These are phyloP conservation scores for Aspergillus nanangensis DNA, from an alignment of 495 filamentous ascomycete genomes.

Conservation along the genomic window DNA sequence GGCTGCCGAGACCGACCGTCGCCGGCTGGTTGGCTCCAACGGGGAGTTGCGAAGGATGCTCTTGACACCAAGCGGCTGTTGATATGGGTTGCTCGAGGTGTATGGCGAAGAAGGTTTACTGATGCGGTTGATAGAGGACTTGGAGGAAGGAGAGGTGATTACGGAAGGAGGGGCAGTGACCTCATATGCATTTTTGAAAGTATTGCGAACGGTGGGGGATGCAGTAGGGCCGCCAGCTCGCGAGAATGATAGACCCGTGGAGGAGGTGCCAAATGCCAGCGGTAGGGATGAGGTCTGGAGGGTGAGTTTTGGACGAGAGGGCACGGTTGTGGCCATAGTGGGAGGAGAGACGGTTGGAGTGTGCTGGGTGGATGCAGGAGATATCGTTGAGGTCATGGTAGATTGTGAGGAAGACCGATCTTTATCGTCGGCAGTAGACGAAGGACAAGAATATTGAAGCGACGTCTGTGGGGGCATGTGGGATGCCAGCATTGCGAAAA, in stretches of 20 bases:
- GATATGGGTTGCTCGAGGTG: constrained; percentile 51
- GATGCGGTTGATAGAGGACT: constrained; percentile 23
- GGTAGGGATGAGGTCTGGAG: constrained; percentile 64
- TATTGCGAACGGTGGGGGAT: constrained; percentile 78
- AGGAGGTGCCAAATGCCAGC: constrained; percentile 48
- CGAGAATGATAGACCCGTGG: constrained; percentile 51
- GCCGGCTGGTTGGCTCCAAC: constrained; percentile 31
- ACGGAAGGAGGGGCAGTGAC: constrained; percentile 62
- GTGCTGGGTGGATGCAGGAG: constrained; percentile 20
- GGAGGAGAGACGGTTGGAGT: constrained; percentile 24
- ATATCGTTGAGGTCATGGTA: constrained; percentile 10
- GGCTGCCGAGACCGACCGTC: constrained; percentile 36
- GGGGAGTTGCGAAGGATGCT: constrained; percentile 79
- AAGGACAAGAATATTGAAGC: constrained; percentile 9
- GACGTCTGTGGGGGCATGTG: constrained; percentile 12
- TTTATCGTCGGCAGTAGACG: constrained; percentile 18
- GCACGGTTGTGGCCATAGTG: constrained; percentile 30
- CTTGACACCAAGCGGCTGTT: constrained; percentile 57
- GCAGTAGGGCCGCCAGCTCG: constrained; percentile 55
- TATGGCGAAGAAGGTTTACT: constrained; percentile 19
- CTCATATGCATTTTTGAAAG: constrained; percentile 75
- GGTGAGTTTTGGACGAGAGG: constrained; percentile 70
- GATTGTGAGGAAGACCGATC: background rate
- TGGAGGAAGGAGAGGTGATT: constrained; percentile 34
- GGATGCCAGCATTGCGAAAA: constrained; percentile 13